Evolutionary conservation across 768 basidiomycete species (phyloP).

Genomic region (Naematelia encephala): DNA sequence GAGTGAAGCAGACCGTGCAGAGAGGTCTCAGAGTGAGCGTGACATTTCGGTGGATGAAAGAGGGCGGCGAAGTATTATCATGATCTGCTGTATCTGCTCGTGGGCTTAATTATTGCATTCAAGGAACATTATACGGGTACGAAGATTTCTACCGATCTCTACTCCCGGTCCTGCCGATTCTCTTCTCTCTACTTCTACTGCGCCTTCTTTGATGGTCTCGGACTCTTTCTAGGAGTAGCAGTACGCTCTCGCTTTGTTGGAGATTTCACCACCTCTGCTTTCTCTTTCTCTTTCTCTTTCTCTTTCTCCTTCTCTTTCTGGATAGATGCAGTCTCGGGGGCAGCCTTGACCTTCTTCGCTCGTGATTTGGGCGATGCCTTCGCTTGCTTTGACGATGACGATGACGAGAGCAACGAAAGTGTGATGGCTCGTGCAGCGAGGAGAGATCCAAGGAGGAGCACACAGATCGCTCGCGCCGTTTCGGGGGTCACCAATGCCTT

Average conservation of each 20-base stretch:
- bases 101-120: too few species aligned
- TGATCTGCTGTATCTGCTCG: too few species aligned
- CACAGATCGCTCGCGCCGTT: constrained; percentile 24
- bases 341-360: constrained; percentile 1
- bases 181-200: constrained; percentile 9
- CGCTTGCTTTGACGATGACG: not conserved
- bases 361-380: not conserved
- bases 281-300: constrained; percentile 13
- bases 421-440: constrained; percentile 21
- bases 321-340: not conserved
- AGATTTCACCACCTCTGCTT: constrained; percentile 20
- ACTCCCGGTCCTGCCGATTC: not conserved
- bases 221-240: constrained; percentile 24
- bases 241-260: constrained; percentile 15
- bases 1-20: constrained; percentile 22
- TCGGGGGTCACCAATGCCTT: constrained; percentile 10
- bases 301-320: constrained; percentile 12
- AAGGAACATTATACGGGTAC: too few species aligned
- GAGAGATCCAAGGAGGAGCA: constrained; percentile 23
- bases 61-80: constrained; percentile 66
- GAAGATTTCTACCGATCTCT: too few species aligned
- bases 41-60: constrained; percentile 81
- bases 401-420: not conserved
- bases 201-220: constrained; percentile 6
- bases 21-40: constrained; percentile 60